Percentiles rank a stretch among this genome's conserved stretches.
Evolutionary conservation across 2,329 filamentous ascomycete species (phyloP).

Genomic region (Bipolaris cookei): DNA sequence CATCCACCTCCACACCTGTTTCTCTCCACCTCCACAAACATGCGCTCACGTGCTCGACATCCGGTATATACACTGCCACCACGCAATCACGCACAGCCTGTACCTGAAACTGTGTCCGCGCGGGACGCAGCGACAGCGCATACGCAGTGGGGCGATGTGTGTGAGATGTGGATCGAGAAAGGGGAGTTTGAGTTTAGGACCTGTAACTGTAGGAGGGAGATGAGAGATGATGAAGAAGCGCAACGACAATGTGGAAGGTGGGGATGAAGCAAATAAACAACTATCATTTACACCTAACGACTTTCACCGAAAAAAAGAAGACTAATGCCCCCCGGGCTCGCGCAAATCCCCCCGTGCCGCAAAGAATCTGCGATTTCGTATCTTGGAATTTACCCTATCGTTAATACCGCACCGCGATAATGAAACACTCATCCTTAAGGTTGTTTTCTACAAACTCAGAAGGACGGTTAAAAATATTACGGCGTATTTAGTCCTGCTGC

Average conservation of each 20-base stretch:
- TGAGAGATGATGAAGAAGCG: neutral
- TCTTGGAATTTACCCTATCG: neutral
- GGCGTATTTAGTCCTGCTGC: neutral
- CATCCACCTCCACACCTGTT: constrained; percentile 31
- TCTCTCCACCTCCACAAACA: neutral
- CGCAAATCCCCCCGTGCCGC: neutral
- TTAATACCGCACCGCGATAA: neutral
- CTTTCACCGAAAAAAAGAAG: no score
- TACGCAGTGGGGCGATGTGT: constrained; percentile 11
- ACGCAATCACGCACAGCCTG: constrained; percentile 28
- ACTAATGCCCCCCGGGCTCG: neutral
- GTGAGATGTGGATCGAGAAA: constrained; percentile 17
- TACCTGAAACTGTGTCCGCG: constrained; percentile 31
- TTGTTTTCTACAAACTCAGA: neutral
- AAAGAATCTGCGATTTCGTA: constrained; percentile 2
- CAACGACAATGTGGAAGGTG: no score
- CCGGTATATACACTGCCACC: constrained; percentile 31
- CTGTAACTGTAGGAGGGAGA: neutral
- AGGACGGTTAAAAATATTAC: neutral
- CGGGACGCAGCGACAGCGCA: constrained; percentile 27
- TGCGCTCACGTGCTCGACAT: constrained; percentile 24
- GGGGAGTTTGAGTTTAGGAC: constrained; percentile 28
- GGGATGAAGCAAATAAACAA: neutral
- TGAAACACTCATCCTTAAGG: neutral
- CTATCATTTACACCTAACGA: neutral